Evolutionary conservation across 2,329 filamentous ascomycete genomes (phyloP), one percentile per base, ranked within the genome.

Genomic region (Hypoxylon sp.): DNA sequence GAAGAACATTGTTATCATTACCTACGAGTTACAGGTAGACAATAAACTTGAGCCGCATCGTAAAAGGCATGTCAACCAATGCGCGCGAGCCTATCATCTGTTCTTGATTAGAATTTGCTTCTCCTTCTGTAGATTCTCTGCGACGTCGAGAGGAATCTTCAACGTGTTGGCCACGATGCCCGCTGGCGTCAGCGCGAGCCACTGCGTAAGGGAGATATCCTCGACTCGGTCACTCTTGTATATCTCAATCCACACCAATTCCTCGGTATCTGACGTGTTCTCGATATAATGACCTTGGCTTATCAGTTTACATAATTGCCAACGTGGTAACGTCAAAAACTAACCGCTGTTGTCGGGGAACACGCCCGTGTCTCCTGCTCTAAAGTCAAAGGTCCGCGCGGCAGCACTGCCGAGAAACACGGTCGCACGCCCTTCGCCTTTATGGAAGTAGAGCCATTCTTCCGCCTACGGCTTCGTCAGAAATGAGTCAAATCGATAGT

Each of bases 371-470:
- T 92, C 89, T n/a, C 90, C 89, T 3, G 88, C 83, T 1, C 79
- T 79, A 75, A 91, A 90, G 76, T 91, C 87, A 72, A 91, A 91
- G 0, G 89, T 91, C 5, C 89, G 83, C 2, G 89, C 84, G 58
- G 85, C 86, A 9, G 82, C 79, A 71, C 82, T 84, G 5, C 88
- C 89, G 50, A 87, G 86, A 74, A 90, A 91, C 2, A 90, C 86
- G 0, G 88, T 91, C 0, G 88, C 89, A 25, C 85, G 84, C 0
- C 80, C 89, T 1, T 81, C 77, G 23, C 89, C 90, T 63, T 85
- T 80, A 74, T 90, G 87, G 79, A 92, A 91, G 77, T 91, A 91
- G 2, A 91, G 77, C 89, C 90, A 91, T 75, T 91, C 89, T 70
- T 91, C 87, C 4, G 87, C 87, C 85, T 89, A 62, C 9, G 21